A percentile compares a stretch with the other conserved stretches of the same genome.
These are phyloP conservation scores for Globisporangium uncinulatum DNA, from an alignment of 352 stramenopile species.

Conservation along the genomic window DNA sequence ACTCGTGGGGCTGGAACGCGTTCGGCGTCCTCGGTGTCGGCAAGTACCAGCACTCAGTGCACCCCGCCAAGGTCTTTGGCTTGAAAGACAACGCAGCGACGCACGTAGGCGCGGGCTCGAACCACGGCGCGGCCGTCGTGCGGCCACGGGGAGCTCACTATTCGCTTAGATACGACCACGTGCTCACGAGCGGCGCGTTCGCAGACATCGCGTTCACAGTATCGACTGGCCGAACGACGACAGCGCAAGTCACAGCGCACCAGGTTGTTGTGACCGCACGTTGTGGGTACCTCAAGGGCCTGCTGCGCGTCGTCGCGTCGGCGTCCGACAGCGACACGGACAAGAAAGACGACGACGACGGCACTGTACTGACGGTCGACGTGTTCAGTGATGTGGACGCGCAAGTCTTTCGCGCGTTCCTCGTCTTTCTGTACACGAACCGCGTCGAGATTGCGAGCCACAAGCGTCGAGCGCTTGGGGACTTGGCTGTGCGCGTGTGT, in stretches of 20 bases:
- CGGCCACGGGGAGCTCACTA: slow-evolving; percentile 52
- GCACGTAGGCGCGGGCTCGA: slow-evolving; percentile 56
- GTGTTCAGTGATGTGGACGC: slow-evolving; percentile 54
- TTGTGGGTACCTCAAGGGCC: slow-evolving; percentile 49
- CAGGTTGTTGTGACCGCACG: slow-evolving; percentile 52
- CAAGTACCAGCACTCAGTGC: slow-evolving; percentile 66
- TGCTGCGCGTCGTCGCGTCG: slow-evolving; percentile 36
- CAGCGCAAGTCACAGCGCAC: slow-evolving; percentile 19
- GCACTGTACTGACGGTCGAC: slow-evolving; percentile 27
- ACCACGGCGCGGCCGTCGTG: slow-evolving; percentile 58
- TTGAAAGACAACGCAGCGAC: slow-evolving; percentile 53
- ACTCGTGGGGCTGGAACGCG: slow-evolving; percentile 86
- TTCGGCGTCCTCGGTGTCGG: slow-evolving; percentile 72
- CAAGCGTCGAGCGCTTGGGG: slow-evolving; percentile 44
- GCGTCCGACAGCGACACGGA: not conserved
- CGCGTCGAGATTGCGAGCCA: slow-evolving; percentile 56
- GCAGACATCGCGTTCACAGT: slow-evolving; percentile 51
- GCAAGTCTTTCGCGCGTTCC: slow-evolving; percentile 56
- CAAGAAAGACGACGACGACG: slow-evolving; percentile 5
- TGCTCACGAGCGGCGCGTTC: slow-evolving; percentile 47
- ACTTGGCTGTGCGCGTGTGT: slow-evolving; percentile 50
- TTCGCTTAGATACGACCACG: slow-evolving; percentile 49
- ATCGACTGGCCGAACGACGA: not conserved
- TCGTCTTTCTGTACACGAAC: slow-evolving; percentile 69
- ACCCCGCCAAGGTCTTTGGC: slow-evolving; percentile 55